Evolutionary conservation across 495 filamentous ascomycete species (phyloP).

Genomic region (Trichoderma gamsii): DNA sequence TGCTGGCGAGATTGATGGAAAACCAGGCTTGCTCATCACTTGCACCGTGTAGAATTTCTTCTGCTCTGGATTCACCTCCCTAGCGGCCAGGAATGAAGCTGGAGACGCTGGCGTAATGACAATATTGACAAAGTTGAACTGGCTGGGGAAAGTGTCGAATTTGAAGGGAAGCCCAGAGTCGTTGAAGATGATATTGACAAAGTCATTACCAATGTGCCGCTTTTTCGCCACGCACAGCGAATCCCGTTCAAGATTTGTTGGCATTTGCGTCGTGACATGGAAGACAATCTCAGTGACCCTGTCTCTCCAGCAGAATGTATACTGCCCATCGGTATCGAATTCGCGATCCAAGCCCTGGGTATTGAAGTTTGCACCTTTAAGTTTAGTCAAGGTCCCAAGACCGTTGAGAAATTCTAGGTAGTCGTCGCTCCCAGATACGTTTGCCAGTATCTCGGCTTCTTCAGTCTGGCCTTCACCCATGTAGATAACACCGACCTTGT

Average conservation of each 20-base stretch:
- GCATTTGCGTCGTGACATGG: constrained; percentile 96
- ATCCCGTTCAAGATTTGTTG: constrained; percentile 70
- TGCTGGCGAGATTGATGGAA: constrained; percentile 85
- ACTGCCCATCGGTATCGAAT: constrained; percentile 71
- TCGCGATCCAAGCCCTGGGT: constrained; percentile 83
- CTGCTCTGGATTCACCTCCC: constrained; percentile 30
- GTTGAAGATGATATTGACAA: constrained; percentile 97
- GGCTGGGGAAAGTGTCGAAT: constrained; percentile 86
- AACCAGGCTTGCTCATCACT: constrained; percentile 73
- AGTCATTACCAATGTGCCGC: constrained; percentile 93
- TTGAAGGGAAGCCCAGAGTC: constrained; percentile 80
- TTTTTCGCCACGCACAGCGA: constrained; percentile 79
- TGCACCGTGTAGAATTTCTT: constrained; percentile 72
- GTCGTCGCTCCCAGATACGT: constrained; percentile 73
- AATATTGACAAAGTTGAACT: constrained; percentile 95
- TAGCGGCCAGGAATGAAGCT: constrained; percentile 51
- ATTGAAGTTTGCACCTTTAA: constrained; percentile 82
- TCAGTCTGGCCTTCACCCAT: constrained; percentile 73
- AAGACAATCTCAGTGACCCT: constrained; percentile 92
- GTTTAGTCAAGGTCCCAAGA: constrained; percentile 70
- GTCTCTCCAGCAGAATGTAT: constrained; percentile 88
- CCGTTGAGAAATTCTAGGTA: constrained; percentile 77
- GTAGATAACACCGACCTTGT: constrained; percentile 93
- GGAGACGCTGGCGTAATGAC: constrained; percentile 82
- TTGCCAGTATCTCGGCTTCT: constrained; percentile 78